Conservation (phyloP, 495 filamentous ascomycete genomes). For the Trichoderma reesei region DNA sequence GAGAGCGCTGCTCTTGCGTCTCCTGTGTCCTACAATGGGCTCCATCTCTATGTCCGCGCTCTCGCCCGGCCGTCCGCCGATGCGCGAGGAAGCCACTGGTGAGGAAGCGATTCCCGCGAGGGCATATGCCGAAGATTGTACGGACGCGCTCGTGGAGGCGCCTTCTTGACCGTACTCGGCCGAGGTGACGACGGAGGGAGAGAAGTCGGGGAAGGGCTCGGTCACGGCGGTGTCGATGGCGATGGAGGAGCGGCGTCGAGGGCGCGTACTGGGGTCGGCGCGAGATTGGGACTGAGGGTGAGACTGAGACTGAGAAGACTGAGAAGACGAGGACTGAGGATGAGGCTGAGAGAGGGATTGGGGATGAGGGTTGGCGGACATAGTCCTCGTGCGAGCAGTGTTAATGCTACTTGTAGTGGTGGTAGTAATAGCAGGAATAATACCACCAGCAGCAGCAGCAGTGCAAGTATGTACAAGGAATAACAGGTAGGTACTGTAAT, state of each 20-base stretch:
- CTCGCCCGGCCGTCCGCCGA: constrained; percentile 1
- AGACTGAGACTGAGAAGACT: no score
- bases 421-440: no score
- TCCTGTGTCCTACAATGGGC: constrained; percentile 41
- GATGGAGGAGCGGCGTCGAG: not conserved
- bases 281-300: not conserved
- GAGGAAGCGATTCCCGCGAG: not conserved
- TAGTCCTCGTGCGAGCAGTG: no score
- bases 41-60: constrained; percentile 39
- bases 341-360: not conserved
- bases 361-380: not conserved
- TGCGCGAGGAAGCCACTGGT: constrained; percentile 1
- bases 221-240: not conserved
- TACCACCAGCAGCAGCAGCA: no score
- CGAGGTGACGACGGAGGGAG: not conserved
- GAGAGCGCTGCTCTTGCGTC: constrained; percentile 50
- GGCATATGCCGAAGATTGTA: not conserved
- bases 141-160: not conserved
- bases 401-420: no score
- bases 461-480: no score
- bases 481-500: no score
- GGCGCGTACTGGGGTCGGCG: not conserved
- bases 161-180: not conserved
- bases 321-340: no score
- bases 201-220: constrained; percentile 5